phyloP scores from a whole-genome alignment of 495 filamentous ascomycete species.

The Collariella sp. region DNA sequence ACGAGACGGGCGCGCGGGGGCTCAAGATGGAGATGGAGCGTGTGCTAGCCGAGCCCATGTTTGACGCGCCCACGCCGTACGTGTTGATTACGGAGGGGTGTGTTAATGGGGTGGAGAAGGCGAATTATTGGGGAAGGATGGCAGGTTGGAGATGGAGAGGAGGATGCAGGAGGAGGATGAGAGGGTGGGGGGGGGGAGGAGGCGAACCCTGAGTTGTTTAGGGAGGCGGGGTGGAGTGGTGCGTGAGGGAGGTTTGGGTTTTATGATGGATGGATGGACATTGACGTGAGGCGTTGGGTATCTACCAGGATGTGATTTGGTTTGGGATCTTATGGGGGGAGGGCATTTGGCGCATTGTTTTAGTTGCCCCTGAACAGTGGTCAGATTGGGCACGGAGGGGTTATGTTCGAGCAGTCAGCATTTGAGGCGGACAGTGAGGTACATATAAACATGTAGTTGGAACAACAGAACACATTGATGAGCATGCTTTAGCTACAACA shows the following conservation, averaged over 20 bases:
- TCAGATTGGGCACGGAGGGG: neutral
- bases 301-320: neutral
- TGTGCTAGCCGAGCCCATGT: conserved; percentile 82
- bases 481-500: neutral
- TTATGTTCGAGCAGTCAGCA: neutral
- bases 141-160: conserved; percentile 46
- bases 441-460: neutral
- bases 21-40: conserved; percentile 85
- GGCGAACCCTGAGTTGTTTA: conserved; percentile 29
- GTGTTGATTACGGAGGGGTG: conserved; percentile 72
- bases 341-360: neutral
- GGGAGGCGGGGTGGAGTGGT: conserved; percentile 38
- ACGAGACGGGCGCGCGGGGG: conserved; percentile 82
- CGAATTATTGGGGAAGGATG: conserved; percentile 43
- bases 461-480: neutral
- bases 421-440: neutral
- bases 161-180: conserved; percentile 46
- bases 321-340: neutral
- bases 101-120: conserved; percentile 52
- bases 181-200: conserved; percentile 9
- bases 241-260: conserved; percentile 23
- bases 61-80: conserved; percentile 61
- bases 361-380: neutral
- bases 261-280: neutral
- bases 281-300: conserved; percentile 7